A percentile compares a stretch with the other conserved stretches of the same genome.
Evolutionary conservation across 345 rosid species (phyloP).

Genomic region (Eucalyptus caleyi): DNA sequence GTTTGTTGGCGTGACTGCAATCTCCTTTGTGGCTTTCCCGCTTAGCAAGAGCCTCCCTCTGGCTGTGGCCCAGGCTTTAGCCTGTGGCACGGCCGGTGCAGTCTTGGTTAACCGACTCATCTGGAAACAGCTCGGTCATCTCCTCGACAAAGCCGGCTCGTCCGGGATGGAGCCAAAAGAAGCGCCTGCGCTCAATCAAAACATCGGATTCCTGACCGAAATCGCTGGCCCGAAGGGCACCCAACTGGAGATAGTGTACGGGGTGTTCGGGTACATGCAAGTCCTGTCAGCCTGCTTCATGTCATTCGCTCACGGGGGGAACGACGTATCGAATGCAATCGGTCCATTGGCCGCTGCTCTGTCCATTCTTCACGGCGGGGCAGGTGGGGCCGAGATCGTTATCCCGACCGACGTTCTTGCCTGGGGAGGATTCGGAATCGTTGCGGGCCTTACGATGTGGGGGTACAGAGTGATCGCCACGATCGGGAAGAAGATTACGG

Average conservation of each 20-base stretch:
- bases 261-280: constrained; percentile 93
- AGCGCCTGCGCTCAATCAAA: constrained; percentile 11
- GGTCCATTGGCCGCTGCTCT: constrained; percentile 92
- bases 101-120: constrained; percentile 53
- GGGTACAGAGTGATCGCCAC: constrained; percentile 95
- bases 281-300: constrained; percentile 95
- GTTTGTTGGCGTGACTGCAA: constrained; percentile 67
- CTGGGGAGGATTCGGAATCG: constrained; percentile 97
- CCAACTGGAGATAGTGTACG: constrained; percentile 81
- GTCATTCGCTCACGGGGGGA: constrained; percentile 97
- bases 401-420: constrained; percentile 84
- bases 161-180: constrained; percentile 16
- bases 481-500: constrained; percentile 92
- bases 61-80: constrained; percentile 65
- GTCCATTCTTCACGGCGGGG: constrained; percentile 71
- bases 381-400: constrained; percentile 44
- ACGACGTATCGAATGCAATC: constrained; percentile 91
- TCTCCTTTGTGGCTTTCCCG: constrained; percentile 87
- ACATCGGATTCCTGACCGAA: constrained; percentile 72
- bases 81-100: constrained; percentile 79
- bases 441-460: constrained; percentile 84
- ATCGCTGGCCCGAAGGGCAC: constrained; percentile 89
- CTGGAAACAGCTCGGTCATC: constrained; percentile 77
- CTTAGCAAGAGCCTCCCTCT: constrained; percentile 48
- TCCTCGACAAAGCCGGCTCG: constrained; percentile 37